Evolutionary conservation across 257 asterid species (phyloP).

Genomic region (Sherardia arvensis): DNA sequence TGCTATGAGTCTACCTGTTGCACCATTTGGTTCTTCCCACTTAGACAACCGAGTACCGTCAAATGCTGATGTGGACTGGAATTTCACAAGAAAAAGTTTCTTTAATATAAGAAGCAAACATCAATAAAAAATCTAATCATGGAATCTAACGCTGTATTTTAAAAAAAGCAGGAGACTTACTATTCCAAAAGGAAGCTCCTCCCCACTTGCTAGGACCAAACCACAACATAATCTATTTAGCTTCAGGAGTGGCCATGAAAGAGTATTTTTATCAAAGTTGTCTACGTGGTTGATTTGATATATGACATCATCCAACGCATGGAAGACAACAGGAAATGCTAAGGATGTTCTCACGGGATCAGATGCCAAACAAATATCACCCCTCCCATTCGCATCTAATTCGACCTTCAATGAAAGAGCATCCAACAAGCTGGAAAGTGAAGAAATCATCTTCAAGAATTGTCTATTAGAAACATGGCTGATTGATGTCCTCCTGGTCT

Average conservation of each 20-base stretch:
- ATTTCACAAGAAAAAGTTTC: too few relatives aligned
- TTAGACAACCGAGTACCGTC: constrained; percentile 97
- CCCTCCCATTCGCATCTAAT: constrained; percentile 31
- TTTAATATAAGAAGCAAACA: not conserved
- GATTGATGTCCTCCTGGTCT: constrained; percentile 56
- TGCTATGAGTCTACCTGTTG: constrained; percentile 49
- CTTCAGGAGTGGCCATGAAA: constrained; percentile 84
- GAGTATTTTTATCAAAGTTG: constrained; percentile 40
- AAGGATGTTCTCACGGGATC: constrained; percentile 75
- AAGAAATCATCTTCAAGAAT: constrained; percentile 27
- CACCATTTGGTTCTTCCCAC: constrained; percentile 99
- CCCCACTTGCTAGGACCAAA: constrained; percentile 85
- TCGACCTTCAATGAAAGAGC: constrained; percentile 69
- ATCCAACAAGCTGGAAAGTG: constrained; percentile 38
- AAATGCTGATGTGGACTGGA: constrained; percentile 79
- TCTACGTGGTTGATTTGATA: constrained; percentile 31
- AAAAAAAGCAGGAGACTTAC: constrained; percentile 38
- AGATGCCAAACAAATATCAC: constrained; percentile 50
- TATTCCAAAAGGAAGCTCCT: constrained; percentile 96
- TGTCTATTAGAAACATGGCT: constrained; percentile 27
- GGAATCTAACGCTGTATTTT: not conserved
- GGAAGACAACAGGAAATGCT: constrained; percentile 79
- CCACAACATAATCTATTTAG: constrained; percentile 74
- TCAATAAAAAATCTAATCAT: not conserved
- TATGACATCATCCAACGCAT: constrained; percentile 76